Base-by-base conservation (phyloP, 257 asterid species). In the Solanum arcanum region DNA sequence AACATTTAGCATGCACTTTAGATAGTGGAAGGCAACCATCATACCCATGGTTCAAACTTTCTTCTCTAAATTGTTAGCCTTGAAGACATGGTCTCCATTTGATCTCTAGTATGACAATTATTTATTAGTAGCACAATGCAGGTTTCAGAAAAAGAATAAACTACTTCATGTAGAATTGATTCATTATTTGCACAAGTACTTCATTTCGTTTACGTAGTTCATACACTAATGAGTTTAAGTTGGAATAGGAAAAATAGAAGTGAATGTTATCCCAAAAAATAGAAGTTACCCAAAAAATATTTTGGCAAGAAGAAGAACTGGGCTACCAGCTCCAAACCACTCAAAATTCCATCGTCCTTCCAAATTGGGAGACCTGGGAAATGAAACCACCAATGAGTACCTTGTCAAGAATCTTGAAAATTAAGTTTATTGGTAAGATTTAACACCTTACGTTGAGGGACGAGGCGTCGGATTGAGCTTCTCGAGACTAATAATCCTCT, bases 381-480 rank as follows among this genome's bases (percentile, higher is more conserved):
- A 90, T 69, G 89, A 88, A 91, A 91, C 69, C 73, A 88, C 70
- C 12, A 82, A 88, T 62, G 75, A 83, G 46, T 37, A 72, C 39
- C 85, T 33, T 46, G 62, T 46, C 41, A 35, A 41, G 75, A 73
- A 86, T 66, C 85, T 9, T 6, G 18, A 66, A 70, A 73, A 64
- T 41, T 44, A 59, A 89, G 81, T 46, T 59, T 56, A 37, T 69
- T 35, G 47, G 86, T 86, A 18, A 87, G 89, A 87, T 87, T 60
- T 89, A 89, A 89, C 89, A 89, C 90, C 92, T 93, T 94, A 97
- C 99, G 97, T 95, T 92, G 99, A 93, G 78, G 99, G 99, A 82
- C 98, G 91, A 87, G 98, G 94, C 7, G 96, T 93, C 8, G 99
- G 99, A 89, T 93, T 97, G 92, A 96, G 95, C 90, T 98, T 92